Evolutionary conservation across 176 grass and related monocot species (phyloP).

Genomic region (Zoysia pacifica): DNA sequence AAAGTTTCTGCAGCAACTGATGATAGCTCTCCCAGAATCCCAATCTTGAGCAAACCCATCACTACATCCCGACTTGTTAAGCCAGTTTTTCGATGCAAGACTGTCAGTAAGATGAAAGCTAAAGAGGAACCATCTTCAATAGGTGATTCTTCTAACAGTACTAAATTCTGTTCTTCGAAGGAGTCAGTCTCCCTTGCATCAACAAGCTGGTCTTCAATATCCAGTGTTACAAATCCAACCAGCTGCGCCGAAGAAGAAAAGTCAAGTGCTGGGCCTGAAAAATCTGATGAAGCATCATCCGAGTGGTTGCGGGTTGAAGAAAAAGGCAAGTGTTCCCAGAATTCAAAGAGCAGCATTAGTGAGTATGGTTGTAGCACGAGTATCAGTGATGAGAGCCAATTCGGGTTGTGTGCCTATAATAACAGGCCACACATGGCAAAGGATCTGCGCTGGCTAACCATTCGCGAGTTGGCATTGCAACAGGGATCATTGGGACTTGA

Average conservation of each 20-base stretch:
- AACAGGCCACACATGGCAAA: conserved; percentile 93
- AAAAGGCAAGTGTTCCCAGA: conserved; percentile 77
- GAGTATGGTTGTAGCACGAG: conserved; percentile 82
- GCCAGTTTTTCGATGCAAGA: conserved; percentile 57
- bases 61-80: conserved; percentile 52
- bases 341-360: conserved; percentile 79
- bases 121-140: conserved; percentile 57
- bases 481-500: conserved; percentile 81
- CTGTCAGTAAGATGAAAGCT: conserved; percentile 53
- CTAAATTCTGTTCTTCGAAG: conserved; percentile 57
- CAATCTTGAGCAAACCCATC: conserved; percentile 54
- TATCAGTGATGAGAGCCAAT: conserved; percentile 60
- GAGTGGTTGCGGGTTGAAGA: conserved; percentile 48
- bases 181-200: conserved; percentile 58
- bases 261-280: conserved; percentile 30
- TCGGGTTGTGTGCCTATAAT: conserved; percentile 55
- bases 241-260: conserved; percentile 28
- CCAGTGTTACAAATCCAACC: conserved; percentile 47
- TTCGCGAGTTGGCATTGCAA: conserved; percentile 58
- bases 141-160: conserved; percentile 51
- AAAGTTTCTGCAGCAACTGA: conserved; percentile 49
- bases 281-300: conserved; percentile 39
- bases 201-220: conserved; percentile 50
- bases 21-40: conserved; percentile 42
- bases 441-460: conserved; percentile 80